Evolutionary conservation across 2,329 filamentous ascomycete genomes (phyloP).

Genomic region (Colletotrichum plurivorum): DNA sequence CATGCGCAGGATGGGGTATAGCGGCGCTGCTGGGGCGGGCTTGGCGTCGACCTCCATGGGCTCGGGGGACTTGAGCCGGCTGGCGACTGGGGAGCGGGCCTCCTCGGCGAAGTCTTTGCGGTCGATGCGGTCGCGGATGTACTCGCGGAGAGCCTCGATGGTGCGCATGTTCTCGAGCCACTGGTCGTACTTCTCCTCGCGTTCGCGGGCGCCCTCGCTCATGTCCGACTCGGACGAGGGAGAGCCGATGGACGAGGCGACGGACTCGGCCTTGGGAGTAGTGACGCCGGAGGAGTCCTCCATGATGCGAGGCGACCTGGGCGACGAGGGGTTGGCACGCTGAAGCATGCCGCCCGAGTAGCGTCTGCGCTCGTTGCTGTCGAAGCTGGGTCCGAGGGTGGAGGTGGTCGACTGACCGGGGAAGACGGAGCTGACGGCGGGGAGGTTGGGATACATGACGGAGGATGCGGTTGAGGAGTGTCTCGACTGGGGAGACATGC

Average conservation of each 20-base stretch:
- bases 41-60: slow-evolving; percentile 41
- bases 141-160: slow-evolving; percentile 73
- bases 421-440: slow-evolving; percentile 78
- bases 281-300: slow-evolving; percentile 54
- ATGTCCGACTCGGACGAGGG: slow-evolving; percentile 69
- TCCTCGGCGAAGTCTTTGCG: slow-evolving; percentile 66
- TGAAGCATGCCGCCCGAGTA: slow-evolving; percentile 79
- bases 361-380: slow-evolving; percentile 73
- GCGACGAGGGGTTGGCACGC: slow-evolving; percentile 63
- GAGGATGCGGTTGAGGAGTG: slow-evolving; percentile 72
- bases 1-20: slow-evolving; percentile 59
- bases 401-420: slow-evolving; percentile 77
- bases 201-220: slow-evolving; percentile 66
- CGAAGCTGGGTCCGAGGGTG: slow-evolving; percentile 78
- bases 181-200: slow-evolving; percentile 73
- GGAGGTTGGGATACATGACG: slow-evolving; percentile 82
- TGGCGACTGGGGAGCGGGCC: slow-evolving; percentile 19
- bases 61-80: slow-evolving; percentile 45
- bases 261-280: slow-evolving; percentile 62
- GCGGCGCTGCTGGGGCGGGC: slow-evolving; percentile 40
- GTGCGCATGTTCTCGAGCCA: slow-evolving; percentile 78
- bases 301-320: slow-evolving; percentile 52
- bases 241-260: slow-evolving; percentile 63
- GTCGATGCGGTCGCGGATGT: slow-evolving; percentile 70
- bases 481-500: slow-evolving; percentile 76